Percentiles rank a stretch among this genome's conserved stretches.
These are phyloP conservation scores for Camellia japonica DNA, from an alignment of 148 eudicot genomes.

Conservation along the genomic window DNA sequence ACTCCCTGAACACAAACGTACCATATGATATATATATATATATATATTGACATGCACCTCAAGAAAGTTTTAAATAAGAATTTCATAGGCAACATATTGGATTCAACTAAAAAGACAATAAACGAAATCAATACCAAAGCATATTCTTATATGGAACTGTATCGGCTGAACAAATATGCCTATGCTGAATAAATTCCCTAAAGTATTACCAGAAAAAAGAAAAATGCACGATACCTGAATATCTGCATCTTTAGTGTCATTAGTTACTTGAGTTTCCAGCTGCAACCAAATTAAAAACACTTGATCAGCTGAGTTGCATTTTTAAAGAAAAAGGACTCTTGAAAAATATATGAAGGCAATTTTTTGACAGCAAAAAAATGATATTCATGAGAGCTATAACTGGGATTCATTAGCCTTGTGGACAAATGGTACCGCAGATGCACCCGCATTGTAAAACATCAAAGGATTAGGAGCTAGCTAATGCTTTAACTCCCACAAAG, in stretches of 20 bases:
- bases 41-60: not conserved
- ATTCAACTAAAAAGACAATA: not conserved
- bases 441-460: not conserved
- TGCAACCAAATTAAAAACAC: constrained; percentile 28
- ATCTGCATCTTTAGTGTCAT: constrained; percentile 68
- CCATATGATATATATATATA: not conserved
- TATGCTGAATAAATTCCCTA: not conserved
- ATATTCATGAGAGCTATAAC: not conserved
- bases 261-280: constrained; percentile 63
- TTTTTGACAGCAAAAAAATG: not conserved
- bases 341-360: not conserved
- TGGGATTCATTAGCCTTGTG: not conserved
- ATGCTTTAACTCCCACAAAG: not conserved
- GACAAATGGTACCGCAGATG: not conserved
- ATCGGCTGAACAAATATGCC: not conserved
- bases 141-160: not conserved
- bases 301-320: not conserved
- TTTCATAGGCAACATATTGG: not conserved
- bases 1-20: constrained; percentile 25
- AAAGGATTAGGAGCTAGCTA: not conserved
- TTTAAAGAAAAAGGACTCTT: not conserved
- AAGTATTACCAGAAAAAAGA: not conserved
- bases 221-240: constrained; percentile 56
- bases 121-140: not conserved
- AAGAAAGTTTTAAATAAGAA: not conserved